Base-by-base conservation (phyloP, 768 basidiomycete species). In the Gymnopilus junonius region DNA sequence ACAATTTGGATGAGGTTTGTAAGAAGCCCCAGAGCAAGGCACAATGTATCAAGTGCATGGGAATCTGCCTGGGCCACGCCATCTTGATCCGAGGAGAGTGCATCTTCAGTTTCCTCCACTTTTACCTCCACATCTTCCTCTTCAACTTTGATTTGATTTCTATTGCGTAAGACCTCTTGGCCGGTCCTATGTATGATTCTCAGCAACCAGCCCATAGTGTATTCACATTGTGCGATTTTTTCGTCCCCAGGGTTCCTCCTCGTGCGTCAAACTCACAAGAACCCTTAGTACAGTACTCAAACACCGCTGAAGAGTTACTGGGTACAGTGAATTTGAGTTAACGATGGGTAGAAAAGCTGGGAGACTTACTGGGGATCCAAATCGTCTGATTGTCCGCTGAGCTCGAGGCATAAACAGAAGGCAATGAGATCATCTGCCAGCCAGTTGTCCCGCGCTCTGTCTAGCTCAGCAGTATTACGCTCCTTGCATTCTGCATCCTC, bases 1-100 rank as follows among this genome's bases (percentile, higher is more conserved):
- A 81, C 76, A 5, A 77, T 77, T 69, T 93, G 90, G 0, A 92
- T 85, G 43, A 94, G 77, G 72, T 93, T 94, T 56, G 91, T 92
- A 40, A 94, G 76, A 10, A 94, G 76, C 1, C 88, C 93, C 5
- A 94, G 81, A 6, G 87, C 83, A 27, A 94, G 86, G 72, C 92
- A 94, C 4, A 93, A 77, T 34, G 83, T 80, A 70, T 94, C 93
- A n/a, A 91, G 78, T 3, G 82, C 76, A 39, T 83, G 79, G 4
- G 80, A 66, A 11, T 72, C 66, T 17, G 40, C 67, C 32, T 70
- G 61, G 8, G 65, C 59, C 20, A 66, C 61, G 54, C 68, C 66
- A n/a, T 67, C 67, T 8, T 67, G 70, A 14, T 64, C 67, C 31
- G 56, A 66, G 21, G 68, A 65, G 6, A 51, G 55, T 46, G 61